Conservation (phyloP, 352 stramenopile genomes). For the Phytopythium aichiense region DNA sequence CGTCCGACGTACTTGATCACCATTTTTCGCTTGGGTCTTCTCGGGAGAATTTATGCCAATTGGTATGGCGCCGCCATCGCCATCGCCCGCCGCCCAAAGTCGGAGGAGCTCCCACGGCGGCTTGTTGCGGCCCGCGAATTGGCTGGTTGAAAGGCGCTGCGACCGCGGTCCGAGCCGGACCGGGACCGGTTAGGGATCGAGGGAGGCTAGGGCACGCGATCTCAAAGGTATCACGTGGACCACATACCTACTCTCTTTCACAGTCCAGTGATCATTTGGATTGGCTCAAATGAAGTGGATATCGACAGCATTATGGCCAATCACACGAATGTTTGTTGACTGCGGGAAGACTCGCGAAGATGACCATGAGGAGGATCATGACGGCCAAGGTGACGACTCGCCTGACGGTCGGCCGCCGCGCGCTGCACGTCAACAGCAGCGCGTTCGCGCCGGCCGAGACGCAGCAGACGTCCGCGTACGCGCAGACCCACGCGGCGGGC, state of each 20-base stretch:
- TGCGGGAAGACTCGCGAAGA: not conserved
- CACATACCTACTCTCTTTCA: not conserved
- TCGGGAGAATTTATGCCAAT: conserved; percentile 88
- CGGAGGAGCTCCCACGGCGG: conserved; percentile 37
- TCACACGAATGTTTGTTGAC: not conserved
- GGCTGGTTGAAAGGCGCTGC: conserved; percentile 76
- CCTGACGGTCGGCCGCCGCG: not conserved
- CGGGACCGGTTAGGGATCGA: not conserved
- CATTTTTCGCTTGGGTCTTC: conserved; percentile 88
- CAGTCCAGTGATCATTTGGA: not conserved
- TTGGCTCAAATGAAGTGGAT: not conserved
- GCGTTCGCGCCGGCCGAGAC: conserved; percentile 15
- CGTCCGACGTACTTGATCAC: conserved; percentile 84
- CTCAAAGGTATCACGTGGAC: not conserved
- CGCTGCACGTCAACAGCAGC: conserved; percentile 5
- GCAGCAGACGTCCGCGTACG: conserved; percentile 62
- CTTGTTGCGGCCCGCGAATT: conserved; percentile 29
- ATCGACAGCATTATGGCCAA: not conserved
- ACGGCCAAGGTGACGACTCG: not conserved
- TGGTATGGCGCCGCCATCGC: conserved; percentile 33
- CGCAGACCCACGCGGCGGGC: conserved; percentile 55
- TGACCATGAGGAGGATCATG: not conserved
- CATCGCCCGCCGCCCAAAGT: conserved; percentile 11
- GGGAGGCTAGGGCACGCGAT: not conserved
- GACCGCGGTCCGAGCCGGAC: conserved; percentile 13